Percentiles rank a stretch among this genome's conserved stretches.
Conservation (phyloP, 352 stramenopile genomes). For the Globisporangium echinulatum region DNA sequence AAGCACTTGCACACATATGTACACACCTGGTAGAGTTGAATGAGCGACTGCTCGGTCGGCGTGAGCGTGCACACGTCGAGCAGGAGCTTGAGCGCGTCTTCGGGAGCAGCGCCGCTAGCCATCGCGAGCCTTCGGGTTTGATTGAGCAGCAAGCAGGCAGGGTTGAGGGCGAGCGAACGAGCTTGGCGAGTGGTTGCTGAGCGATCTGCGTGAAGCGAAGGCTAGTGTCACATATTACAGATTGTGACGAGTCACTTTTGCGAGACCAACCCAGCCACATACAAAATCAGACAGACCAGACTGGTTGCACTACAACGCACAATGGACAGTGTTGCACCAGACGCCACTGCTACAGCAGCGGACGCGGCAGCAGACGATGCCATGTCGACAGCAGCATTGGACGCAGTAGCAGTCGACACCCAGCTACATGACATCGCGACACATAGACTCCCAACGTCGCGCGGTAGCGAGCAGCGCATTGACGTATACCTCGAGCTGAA, state of each 20-base stretch:
- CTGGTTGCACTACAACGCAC: too few relatives aligned
- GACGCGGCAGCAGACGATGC: neutral
- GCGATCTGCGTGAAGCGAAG: too few relatives aligned
- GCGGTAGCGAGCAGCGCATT: constrained; percentile 30
- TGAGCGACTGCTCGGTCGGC: constrained; percentile 37
- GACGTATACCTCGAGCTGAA: constrained; percentile 54
- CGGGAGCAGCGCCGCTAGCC: constrained; percentile 12
- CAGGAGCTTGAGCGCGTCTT: constrained; percentile 61
- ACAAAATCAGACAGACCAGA: too few relatives aligned
- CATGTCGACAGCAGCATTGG: neutral
- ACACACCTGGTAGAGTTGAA: constrained; percentile 55
- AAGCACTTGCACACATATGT: neutral
- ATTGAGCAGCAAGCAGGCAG: too few relatives aligned
- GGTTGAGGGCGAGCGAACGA: too few relatives aligned
- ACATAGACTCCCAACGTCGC: constrained; percentile 26
- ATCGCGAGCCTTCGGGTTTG: constrained; percentile 2
- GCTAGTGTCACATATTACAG: neutral
- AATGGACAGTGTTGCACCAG: neutral
- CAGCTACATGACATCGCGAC: constrained; percentile 30
- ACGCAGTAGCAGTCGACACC: neutral
- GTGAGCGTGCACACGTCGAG: constrained; percentile 47
- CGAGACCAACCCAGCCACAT: neutral
- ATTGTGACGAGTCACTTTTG: neutral
- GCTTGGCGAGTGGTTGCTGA: too few relatives aligned
- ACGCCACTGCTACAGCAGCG: neutral